Evolutionary conservation across 169 alveolate species (phyloP), one percentile per base, ranked within the genome.

Genomic region (Cryptosporidium ryanae): DNA sequence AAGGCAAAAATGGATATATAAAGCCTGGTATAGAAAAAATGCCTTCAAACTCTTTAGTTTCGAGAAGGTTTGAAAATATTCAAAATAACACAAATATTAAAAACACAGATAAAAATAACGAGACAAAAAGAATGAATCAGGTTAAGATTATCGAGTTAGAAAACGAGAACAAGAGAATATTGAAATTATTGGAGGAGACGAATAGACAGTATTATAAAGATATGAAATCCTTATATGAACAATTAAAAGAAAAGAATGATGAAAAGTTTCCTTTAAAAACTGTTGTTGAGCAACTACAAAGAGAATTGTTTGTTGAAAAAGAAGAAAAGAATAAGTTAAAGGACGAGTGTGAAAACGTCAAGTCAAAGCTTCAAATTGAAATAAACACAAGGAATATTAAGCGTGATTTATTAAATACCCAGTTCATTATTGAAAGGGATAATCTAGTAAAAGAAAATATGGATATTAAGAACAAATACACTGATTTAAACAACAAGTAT

Each of bases 231-330:
- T 59, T 76, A 2, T 76, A 76, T 29, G 46, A 6, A 32, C 68
- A 76, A 55, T 15, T 76, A 59, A 76, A 76, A 44, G 87, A 76
- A 31, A 76, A 59, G 50, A 61, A 55, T 23, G 68, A 57, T 17
- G 87, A 76, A 23, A 76, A 76, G 63, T 76, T 76, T 25, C 87
- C 87, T 55, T 65, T 76, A 2, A 76, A 76, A 76, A 43, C 59
- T 18, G 71, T 76, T 7, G 87, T 76, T 54, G 71, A 55, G 18
- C 68, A 55, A n/a, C 25, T 76, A n/a, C 87, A 76, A 44, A 76
- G 38, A 44, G 87, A 76, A 31, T 23, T 76, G 34, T 76, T 76
- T 21, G 10, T 76, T 18, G 87, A 76, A 55, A 55, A 31, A 59
- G 87, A 76, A 59, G 87, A 76, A 59, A 76, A 55, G 18, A 5